Evolutionary conservation across 1,139 yeast genomes (phyloP).

Genomic region (Nematodospora anomalae): DNA sequence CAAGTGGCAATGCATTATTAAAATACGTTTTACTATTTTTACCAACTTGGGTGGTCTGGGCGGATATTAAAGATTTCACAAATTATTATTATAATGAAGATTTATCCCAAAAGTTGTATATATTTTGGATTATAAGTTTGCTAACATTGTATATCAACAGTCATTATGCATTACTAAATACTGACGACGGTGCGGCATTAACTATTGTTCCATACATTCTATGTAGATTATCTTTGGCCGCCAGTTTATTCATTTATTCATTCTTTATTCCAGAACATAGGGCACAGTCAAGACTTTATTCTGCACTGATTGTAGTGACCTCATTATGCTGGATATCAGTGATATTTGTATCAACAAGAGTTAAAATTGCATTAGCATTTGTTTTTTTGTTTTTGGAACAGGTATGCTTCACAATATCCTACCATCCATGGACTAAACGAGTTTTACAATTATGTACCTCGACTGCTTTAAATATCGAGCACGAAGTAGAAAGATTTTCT

Average conservation of each 20-base stretch:
- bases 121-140: conserved; percentile 54
- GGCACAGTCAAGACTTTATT: conserved; percentile 49
- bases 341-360: conserved; percentile 45
- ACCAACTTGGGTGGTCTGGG: conserved; percentile 67
- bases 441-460: conserved; percentile 43
- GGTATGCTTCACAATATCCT: conserved; percentile 28
- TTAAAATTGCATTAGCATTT: conserved; percentile 48
- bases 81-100: conserved; percentile 67
- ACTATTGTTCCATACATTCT: conserved; percentile 49
- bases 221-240: conserved; percentile 42
- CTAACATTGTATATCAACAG: conserved; percentile 56
- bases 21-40: conserved; percentile 52
- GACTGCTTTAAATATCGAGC: conserved; percentile 66
- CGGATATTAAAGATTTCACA: conserved; percentile 63
- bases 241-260: conserved; percentile 44
- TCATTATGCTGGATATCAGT: conserved; percentile 47
- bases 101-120: conserved; percentile 52
- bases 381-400: conserved; percentile 47
- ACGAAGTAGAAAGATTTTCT: conserved; percentile 61
- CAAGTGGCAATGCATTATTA: conserved; percentile 48
- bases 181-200: conserved; percentile 39
- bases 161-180: conserved; percentile 37
- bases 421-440: conserved; percentile 51
- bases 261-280: conserved; percentile 55
- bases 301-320: conserved; percentile 31